These are phyloP conservation scores for Aspergillus funiculosus DNA, from an alignment of 495 filamentous ascomycete species.

Conservation along the genomic window DNA sequence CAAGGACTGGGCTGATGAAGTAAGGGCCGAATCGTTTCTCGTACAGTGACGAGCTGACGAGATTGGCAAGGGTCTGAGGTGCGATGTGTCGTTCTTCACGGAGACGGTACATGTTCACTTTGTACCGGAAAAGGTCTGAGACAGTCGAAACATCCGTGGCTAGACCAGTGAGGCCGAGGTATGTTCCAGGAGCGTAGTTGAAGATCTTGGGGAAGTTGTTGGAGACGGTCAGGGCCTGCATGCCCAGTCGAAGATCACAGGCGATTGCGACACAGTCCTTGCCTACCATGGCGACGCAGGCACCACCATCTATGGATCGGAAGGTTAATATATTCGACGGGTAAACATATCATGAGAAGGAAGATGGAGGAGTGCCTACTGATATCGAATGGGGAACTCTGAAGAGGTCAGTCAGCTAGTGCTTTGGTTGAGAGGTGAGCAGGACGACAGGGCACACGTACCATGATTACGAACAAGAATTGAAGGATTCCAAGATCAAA, in stretches of 20 bases:
- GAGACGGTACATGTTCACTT: constrained; percentile 99
- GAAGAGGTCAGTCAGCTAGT: constrained; percentile 33
- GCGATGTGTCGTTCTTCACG: constrained; percentile 95
- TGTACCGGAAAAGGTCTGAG: constrained; percentile 95
- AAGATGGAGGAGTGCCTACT: constrained; percentile 49
- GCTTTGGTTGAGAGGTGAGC: constrained; percentile 4
- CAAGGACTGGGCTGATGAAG: constrained; percentile 91
- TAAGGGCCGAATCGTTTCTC: constrained; percentile 93
- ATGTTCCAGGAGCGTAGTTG: constrained; percentile 83
- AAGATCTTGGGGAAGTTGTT: constrained; percentile 99
- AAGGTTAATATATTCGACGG: constrained; percentile 25
- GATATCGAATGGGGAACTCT: constrained; percentile 83
- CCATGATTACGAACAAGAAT: constrained; percentile 19
- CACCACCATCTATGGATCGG: constrained; percentile 69
- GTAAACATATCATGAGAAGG: constrained; percentile 1
- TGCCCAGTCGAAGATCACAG: constrained; percentile 94
- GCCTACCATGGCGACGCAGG: constrained; percentile 96
- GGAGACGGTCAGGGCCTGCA: constrained; percentile 92
- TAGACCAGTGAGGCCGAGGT: constrained; percentile 93
- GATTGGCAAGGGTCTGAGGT: constrained; percentile 90
- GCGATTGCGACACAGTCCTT: constrained; percentile 99
- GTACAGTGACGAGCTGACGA: constrained; percentile 84
- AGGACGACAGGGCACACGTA: constrained; percentile 16
- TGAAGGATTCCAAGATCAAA: neutral
- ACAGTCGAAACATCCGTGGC: constrained; percentile 95